These are phyloP conservation scores for Paramecium biaurelia DNA, from an alignment of 73 alveolate species.

Conservation along the genomic window DNA sequence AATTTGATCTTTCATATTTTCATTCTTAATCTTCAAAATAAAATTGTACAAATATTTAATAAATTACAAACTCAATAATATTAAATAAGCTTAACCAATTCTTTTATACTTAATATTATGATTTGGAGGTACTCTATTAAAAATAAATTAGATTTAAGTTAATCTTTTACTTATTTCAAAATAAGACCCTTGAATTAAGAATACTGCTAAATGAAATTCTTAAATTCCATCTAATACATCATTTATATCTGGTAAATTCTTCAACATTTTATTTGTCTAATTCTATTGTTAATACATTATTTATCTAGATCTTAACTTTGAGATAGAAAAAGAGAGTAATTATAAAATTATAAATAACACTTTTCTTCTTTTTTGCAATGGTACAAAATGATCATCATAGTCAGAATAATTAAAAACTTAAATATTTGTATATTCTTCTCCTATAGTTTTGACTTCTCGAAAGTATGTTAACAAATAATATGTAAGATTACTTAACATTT, in stretches of 20 bases:
- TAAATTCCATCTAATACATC: neutral
- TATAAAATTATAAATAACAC: neutral
- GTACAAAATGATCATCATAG: neutral
- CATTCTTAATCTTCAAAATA: neutral
- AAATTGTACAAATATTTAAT: neutral
- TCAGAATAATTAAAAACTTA: slow-evolving; percentile 4
- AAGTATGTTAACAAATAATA: neutral
- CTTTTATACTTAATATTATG: slow-evolving; percentile 48
- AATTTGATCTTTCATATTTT: neutral
- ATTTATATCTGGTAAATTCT: slow-evolving; percentile 43
- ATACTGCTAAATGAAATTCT: slow-evolving; percentile 41
- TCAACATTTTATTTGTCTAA: neutral
- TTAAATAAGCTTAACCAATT: slow-evolving; percentile 24
- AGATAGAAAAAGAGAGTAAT: neutral
- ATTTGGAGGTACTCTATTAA: slow-evolving; percentile 33
- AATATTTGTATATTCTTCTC: neutral
- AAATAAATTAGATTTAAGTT: slow-evolving; percentile 6
- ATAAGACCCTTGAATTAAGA: slow-evolving; percentile 42
- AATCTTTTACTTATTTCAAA: slow-evolving; percentile 50
- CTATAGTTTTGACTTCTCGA: neutral
- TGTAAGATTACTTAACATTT: neutral
- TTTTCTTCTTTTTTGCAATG: neutral
- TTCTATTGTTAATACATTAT: neutral
- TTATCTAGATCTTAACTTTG: neutral
- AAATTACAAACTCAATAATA: slow-evolving; percentile 6